phyloP scores from a whole-genome alignment of 2,329 filamentous ascomycete species.

The Ascochyta rabiei region DNA sequence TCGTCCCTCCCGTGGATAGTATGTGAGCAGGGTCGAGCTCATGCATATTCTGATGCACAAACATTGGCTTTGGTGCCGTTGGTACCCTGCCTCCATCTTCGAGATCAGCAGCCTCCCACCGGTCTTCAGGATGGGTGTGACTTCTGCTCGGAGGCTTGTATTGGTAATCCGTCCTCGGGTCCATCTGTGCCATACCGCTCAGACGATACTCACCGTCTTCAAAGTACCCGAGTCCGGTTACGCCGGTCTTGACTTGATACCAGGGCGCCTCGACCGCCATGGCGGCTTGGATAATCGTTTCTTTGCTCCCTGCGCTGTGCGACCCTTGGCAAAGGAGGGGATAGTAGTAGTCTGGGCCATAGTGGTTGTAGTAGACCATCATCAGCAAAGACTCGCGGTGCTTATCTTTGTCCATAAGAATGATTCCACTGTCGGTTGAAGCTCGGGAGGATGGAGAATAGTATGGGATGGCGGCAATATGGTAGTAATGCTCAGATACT shows the following conservation, averaged over 20 bases:
- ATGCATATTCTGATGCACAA: conserved; percentile 31
- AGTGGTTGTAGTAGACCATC: conserved; percentile 62
- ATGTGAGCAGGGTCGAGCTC: conserved; percentile 26
- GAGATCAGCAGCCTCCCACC: conserved; percentile 19
- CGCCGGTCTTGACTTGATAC: conserved; percentile 49
- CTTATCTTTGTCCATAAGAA: conserved; percentile 56
- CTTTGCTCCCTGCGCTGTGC: conserved; percentile 56
- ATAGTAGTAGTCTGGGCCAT: conserved; percentile 60
- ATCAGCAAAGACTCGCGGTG: conserved; percentile 57
- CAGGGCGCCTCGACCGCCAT: conserved; percentile 50
- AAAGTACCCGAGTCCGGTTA: conserved; percentile 39
- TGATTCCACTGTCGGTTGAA: conserved; percentile 57
- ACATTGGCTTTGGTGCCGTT: conserved; percentile 19
- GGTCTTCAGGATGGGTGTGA: conserved; percentile 19
- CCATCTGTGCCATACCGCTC: conserved; percentile 26
- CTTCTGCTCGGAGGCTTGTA: conserved; percentile 23
- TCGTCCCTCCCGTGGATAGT: conserved; percentile 17
- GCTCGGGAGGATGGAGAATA: conserved; percentile 37
- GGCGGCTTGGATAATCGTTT: conserved; percentile 56
- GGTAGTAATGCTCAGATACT: conserved; percentile 53
- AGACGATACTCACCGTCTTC: conserved; percentile 19
- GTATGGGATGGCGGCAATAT: conserved; percentile 49
- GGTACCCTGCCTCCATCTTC: background rate
- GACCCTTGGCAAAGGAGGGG: conserved; percentile 54
- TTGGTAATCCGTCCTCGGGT: conserved; percentile 28